Base-by-base conservation (phyloP, 2,329 filamentous ascomycete species). In the Domatiomyces catenatus region DNA sequence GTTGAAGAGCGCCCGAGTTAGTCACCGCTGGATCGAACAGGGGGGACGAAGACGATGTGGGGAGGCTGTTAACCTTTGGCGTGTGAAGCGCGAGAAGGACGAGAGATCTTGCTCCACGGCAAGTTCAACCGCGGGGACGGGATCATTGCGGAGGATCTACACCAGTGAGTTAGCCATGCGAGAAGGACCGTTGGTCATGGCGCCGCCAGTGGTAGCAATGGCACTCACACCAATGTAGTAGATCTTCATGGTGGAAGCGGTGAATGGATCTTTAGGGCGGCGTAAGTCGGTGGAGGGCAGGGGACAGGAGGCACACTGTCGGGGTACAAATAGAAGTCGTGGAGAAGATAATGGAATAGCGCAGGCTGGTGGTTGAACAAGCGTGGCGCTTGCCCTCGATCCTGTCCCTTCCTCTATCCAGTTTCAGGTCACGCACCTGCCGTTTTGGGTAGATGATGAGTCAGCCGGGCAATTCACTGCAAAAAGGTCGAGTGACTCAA, bases 91-190 rank as follows among this genome's bases (percentile, higher is more conserved):
- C 52, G 81, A 87, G 72, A 85, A 92, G 60, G 76, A 79, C 66
- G 75, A 81, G 58, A 94, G 75, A 61, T 93, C 84, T 66, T 81
- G 83, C 68, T 86, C 87, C 58, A 77, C 73, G 66, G 76, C 79
- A 56, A 94, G 75, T 71, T 94, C 86, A 61, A 85, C 71, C 47
- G 84, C 79, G 47, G 86, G 84, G 69, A 84, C 81, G 60, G 69
- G 70, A 63, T 85, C 81, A 70, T 92, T 92, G 69, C 83, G 84
- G 64, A 92, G 74, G 67, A 94, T 79, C 87, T 93, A 44, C 44
- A 17, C 10, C 24, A 15, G 15, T 19, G 12, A 39, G 43, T 54
- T 26, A 50, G 42, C 39, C 28, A 5, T 20, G 43, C n/a, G n/a
- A n/a, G n/a, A n/a, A n/a, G n/a, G n/a, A n/a, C n/a, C n/a, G n/a